A percentile compares a stretch with the other conserved stretches of the same genome.
phyloP scores from a whole-genome alignment of 257 asterid species.

The Phtheirospermum japonicum region DNA sequence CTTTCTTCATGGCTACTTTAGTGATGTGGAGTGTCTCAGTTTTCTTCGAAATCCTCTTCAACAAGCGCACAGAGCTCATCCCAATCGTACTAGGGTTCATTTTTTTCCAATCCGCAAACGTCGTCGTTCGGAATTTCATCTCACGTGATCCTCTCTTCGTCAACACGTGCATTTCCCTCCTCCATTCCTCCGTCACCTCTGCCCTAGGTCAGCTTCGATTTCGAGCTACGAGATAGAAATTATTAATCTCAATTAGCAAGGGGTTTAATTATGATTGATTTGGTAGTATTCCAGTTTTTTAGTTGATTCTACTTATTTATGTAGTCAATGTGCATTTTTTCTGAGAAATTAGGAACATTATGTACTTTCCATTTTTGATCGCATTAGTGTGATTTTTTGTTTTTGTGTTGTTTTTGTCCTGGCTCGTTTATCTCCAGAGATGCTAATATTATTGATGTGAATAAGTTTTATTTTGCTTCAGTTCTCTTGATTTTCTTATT shows the following conservation, averaged over 20 bases:
- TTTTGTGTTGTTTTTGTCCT: background rate
- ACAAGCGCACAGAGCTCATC: constrained; percentile 56
- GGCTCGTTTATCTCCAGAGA: no score
- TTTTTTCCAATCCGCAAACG: constrained; percentile 72
- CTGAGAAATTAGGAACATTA: background rate
- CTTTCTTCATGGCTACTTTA: constrained; percentile 71
- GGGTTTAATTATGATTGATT: background rate
- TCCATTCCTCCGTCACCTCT: constrained; percentile 79
- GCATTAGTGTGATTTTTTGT: background rate
- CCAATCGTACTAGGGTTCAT: constrained; percentile 58
- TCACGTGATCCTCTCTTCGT: constrained; percentile 76
- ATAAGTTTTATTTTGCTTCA: background rate
- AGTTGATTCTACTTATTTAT: background rate
- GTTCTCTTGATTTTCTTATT: constrained; percentile 6
- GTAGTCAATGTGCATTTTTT: background rate
- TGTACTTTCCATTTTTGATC: background rate
- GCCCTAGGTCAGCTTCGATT: constrained; percentile 48
- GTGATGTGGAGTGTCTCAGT: constrained; percentile 81
- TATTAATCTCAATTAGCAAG: background rate
- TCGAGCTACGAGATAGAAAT: background rate
- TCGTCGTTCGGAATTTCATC: constrained; percentile 51
- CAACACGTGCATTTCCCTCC: constrained; percentile 85
- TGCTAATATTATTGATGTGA: no score
- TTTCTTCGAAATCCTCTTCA: constrained; percentile 63
- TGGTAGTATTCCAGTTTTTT: no score